These are phyloP conservation scores for Vigna hirtella DNA, from an alignment of 306 rosid species.

Conservation along the genomic window DNA sequence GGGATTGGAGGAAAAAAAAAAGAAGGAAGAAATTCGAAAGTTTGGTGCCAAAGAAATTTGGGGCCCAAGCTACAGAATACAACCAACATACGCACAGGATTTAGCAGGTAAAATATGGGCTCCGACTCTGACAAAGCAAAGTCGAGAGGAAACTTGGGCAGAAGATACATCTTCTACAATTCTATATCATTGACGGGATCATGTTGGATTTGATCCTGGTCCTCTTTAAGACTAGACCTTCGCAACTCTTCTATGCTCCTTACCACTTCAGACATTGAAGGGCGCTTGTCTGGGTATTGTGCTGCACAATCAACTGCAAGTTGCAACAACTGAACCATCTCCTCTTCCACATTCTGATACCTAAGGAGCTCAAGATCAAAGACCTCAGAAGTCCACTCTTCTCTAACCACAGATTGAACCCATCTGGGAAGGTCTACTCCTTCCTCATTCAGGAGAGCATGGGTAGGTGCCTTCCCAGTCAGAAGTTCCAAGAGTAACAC, in stretches of 20 bases:
- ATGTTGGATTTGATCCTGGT: slow-evolving; percentile 51
- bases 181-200: slow-evolving; percentile 48
- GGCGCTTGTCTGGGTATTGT: slow-evolving; percentile 68
- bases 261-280: slow-evolving; percentile 63
- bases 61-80: slow-evolving; percentile 46
- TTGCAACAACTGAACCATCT: slow-evolving; percentile 72
- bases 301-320: slow-evolving; percentile 82
- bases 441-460: slow-evolving; percentile 66
- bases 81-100: slow-evolving; percentile 48
- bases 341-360: slow-evolving; percentile 73
- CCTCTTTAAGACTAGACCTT: slow-evolving; percentile 49
- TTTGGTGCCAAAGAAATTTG: slow-evolving; percentile 45
- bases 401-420: slow-evolving; percentile 76
- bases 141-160: slow-evolving; percentile 29
- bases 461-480: slow-evolving; percentile 78
- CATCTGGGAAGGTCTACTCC: slow-evolving; percentile 81
- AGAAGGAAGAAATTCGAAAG: slow-evolving; percentile 37
- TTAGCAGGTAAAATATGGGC: slow-evolving; percentile 44
- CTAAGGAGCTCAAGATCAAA: slow-evolving; percentile 72
- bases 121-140: slow-evolving; percentile 39
- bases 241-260: slow-evolving; percentile 62
- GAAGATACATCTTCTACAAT: slow-evolving; percentile 44
- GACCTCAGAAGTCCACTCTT: slow-evolving; percentile 78
- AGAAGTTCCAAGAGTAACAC: slow-evolving; percentile 75
- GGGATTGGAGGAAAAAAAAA: slow-evolving; percentile 30